phyloP scores from a whole-genome alignment of 139 green algal genomes.

The Microglena sp. region DNA sequence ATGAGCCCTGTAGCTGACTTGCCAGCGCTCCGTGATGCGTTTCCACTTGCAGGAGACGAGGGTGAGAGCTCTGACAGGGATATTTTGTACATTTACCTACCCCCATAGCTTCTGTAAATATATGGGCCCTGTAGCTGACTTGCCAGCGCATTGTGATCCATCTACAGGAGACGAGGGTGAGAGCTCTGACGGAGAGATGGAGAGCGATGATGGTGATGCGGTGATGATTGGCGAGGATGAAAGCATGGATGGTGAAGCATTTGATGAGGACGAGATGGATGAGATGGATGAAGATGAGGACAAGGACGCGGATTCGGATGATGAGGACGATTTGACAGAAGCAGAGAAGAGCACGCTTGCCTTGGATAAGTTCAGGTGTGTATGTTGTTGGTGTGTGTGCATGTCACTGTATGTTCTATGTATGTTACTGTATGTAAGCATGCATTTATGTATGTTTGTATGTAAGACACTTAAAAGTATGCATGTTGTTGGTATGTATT shows the following conservation, averaged over 20 bases:
- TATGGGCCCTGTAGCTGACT: neutral
- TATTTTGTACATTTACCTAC: neutral
- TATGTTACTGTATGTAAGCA: neutral
- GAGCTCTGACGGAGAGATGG: slow-evolving; percentile 18
- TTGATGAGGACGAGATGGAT: slow-evolving; percentile 26
- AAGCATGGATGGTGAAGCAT: slow-evolving; percentile 17
- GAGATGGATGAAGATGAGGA: slow-evolving; percentile 14
- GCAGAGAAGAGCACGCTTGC: slow-evolving; percentile 36
- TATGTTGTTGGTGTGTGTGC: neutral
- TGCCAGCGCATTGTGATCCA: neutral
- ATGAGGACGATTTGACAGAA: slow-evolving; percentile 43
- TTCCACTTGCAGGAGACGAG: slow-evolving; percentile 5
- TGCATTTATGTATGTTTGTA: neutral
- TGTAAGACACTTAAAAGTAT: neutral
- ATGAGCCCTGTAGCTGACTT: too few species aligned
- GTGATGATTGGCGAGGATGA: slow-evolving; percentile 13
- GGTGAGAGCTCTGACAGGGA: slow-evolving; percentile 2
- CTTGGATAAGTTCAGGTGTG: slow-evolving; percentile 43
- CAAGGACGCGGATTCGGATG: slow-evolving; percentile 32
- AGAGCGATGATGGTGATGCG: slow-evolving; percentile 19
- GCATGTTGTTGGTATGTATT: neutral
- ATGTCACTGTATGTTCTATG: neutral
- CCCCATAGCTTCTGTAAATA: neutral
- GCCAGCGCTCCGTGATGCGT: too few species aligned
- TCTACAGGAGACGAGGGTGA: slow-evolving; percentile 16